phyloP scores from a whole-genome alignment of 2,329 filamentous ascomycete genomes.

The Penicillium digitatum region DNA sequence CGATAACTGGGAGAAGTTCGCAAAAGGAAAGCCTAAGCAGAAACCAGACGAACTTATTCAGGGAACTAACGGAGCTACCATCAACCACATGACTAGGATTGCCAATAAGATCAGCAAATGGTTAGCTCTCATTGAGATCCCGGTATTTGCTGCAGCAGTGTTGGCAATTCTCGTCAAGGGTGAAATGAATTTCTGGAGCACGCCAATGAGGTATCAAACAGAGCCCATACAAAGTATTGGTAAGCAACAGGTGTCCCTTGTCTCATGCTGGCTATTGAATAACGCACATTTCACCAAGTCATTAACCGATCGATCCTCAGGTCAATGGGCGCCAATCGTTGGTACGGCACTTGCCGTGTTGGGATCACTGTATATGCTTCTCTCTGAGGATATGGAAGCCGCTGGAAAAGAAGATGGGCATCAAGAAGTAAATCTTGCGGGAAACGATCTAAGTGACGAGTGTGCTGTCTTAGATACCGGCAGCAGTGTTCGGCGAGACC shows the following conservation, averaged over 20 bases:
- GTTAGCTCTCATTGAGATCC: conserved; percentile 51
- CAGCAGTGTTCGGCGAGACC: background rate
- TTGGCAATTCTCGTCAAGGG: conserved; percentile 50
- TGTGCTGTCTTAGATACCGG: background rate
- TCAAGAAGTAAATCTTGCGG: background rate
- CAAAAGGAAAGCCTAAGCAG: conserved; percentile 28
- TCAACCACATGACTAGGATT: conserved; percentile 46
- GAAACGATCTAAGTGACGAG: background rate
- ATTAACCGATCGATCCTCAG: conserved; percentile 11
- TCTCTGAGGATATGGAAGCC: conserved; percentile 38
- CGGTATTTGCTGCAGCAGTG: conserved; percentile 57
- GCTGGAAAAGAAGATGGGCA: conserved; percentile 16
- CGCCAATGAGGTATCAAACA: conserved; percentile 54
- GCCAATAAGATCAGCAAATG: conserved; percentile 36
- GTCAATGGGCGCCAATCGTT: conserved; percentile 40
- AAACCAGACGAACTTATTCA: conserved; percentile 44
- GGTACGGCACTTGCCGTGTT: conserved; percentile 56
- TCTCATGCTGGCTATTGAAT: background rate
- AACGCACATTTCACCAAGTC: no score
- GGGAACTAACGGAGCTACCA: conserved; percentile 55
- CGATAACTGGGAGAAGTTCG: conserved; percentile 55
- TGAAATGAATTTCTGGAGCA: conserved; percentile 61
- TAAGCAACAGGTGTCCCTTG: conserved; percentile 32
- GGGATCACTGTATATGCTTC: conserved; percentile 56
- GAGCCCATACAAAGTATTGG: conserved; percentile 61